These are phyloP conservation scores for Cylindrotheca closterium DNA, from an alignment of 108 stramenopile genomes.

Conservation along the genomic window DNA sequence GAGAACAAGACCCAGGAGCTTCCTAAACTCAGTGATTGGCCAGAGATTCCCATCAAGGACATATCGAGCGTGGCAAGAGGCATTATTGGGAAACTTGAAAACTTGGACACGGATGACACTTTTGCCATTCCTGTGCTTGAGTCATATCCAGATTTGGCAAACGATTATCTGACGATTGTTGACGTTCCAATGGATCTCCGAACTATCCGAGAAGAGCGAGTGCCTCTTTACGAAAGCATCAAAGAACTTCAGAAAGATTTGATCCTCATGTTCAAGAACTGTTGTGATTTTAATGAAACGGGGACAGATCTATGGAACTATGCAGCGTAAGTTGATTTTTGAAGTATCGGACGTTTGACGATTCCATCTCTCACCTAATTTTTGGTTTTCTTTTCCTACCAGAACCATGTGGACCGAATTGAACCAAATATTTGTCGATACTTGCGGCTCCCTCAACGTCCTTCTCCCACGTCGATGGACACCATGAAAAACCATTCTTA, in stretches of 20 bases:
- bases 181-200: constrained; percentile 75
- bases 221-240: constrained; percentile 53
- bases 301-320: constrained; percentile 20
- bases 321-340: constrained; percentile 48
- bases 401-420: constrained; percentile 11
- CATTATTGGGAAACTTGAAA: constrained; percentile 18
- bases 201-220: constrained; percentile 69
- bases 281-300: constrained; percentile 66
- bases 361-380: not conserved
- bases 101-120: constrained; percentile 26
- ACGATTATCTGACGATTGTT: constrained; percentile 43
- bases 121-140: constrained; percentile 69
- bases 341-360: not conserved
- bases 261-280: constrained; percentile 62
- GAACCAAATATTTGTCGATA: constrained; percentile 34
- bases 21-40: constrained; percentile 31
- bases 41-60: constrained; percentile 28
- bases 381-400: not conserved
- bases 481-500: no score
- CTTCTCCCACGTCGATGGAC: constrained; percentile 30
- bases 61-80: constrained; percentile 27
- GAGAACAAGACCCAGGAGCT: no score
- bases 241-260: constrained; percentile 71
- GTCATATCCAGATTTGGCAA: constrained; percentile 52
- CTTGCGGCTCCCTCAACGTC: constrained; percentile 20